A percentile compares a stretch with the other conserved stretches of the same genome.
Conservation (phyloP, 495 filamentous ascomycete genomes). For the Talaromyces thailandensis region DNA sequence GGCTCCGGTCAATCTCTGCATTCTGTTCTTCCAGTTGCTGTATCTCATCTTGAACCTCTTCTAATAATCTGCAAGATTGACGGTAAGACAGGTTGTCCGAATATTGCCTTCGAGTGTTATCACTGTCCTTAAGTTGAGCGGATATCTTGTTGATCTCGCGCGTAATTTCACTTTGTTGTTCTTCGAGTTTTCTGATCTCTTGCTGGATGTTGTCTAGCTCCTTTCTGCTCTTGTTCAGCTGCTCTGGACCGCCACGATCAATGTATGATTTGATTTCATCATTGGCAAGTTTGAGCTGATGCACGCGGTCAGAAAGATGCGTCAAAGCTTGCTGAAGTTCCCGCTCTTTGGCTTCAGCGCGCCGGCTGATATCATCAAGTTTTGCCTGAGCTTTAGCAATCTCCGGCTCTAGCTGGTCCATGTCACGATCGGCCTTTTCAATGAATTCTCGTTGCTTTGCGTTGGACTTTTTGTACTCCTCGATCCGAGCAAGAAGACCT, state of each 20-base stretch:
- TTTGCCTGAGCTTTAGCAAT: conserved; percentile 63
- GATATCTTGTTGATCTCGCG: conserved; percentile 68
- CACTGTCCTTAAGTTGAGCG: conserved; percentile 65
- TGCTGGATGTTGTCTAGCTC: conserved; percentile 60
- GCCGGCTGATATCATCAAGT: conserved; percentile 64
- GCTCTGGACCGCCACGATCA: conserved; percentile 60
- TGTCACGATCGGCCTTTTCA: conserved; percentile 55
- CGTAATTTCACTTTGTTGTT: conserved; percentile 57
- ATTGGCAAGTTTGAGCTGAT: conserved; percentile 66
- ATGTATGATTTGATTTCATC: conserved; percentile 74
- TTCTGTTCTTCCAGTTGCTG: conserved; percentile 68
- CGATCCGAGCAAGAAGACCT: conserved; percentile 55
- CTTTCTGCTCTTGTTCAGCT: conserved; percentile 58
- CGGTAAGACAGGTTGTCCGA: conserved; percentile 81
- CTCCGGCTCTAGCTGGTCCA: conserved; percentile 61
- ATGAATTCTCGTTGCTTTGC: conserved; percentile 58
- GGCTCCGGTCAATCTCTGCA: conserved; percentile 70
- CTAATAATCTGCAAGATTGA: conserved; percentile 55
- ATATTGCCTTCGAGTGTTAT: conserved; percentile 72
- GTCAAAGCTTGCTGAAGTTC: conserved; percentile 63
- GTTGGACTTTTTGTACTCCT: conserved; percentile 60
- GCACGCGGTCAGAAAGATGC: conserved; percentile 59
- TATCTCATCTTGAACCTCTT: conserved; percentile 61
- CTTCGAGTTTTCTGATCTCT: conserved; percentile 54
- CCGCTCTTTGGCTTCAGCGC: conserved; percentile 64